phyloP scores from a whole-genome alignment of 768 basidiomycete species.

The Thelephora ganbajun region DNA sequence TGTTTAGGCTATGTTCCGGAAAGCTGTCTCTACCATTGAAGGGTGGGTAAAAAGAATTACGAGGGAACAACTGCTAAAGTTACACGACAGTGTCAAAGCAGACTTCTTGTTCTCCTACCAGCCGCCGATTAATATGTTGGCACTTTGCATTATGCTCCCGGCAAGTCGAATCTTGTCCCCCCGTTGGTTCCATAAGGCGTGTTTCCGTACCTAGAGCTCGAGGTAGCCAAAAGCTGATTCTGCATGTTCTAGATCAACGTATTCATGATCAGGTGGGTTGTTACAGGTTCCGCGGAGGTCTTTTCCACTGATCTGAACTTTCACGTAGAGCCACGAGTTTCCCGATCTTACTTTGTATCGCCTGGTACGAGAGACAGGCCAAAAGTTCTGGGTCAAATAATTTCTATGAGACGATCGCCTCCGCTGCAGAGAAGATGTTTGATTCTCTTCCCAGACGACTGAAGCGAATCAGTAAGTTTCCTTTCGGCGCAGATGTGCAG shows the following conservation, averaged over 20 bases:
- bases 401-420: constrained; percentile 60
- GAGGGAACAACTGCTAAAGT: too few relatives aligned
- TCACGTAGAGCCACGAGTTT: constrained; percentile 58
- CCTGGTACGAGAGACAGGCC: constrained; percentile 77
- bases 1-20: constrained; percentile 80
- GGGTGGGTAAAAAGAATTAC: constrained; percentile 37
- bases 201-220: background rate
- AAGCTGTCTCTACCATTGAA: constrained; percentile 89
- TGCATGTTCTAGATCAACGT: constrained; percentile 53
- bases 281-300: background rate
- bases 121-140: constrained; percentile 83
- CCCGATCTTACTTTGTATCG: constrained; percentile 68
- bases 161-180: constrained; percentile 75
- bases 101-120: constrained; percentile 92
- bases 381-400: constrained; percentile 49
- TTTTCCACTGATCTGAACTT: background rate
- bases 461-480: constrained; percentile 53
- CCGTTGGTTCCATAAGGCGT: constrained; percentile 95
- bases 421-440: constrained; percentile 51
- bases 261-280: constrained; percentile 60
- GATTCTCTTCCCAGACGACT: constrained; percentile 68
- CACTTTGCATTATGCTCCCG: constrained; percentile 78
- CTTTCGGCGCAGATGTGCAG: constrained; percentile 1
- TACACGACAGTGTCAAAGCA: constrained; percentile 51
- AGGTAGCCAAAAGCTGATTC: constrained; percentile 8